Evolutionary conservation across 805 yeast species (phyloP), one percentile per base, ranked within the genome.

Genomic region (Candida railenensis): DNA sequence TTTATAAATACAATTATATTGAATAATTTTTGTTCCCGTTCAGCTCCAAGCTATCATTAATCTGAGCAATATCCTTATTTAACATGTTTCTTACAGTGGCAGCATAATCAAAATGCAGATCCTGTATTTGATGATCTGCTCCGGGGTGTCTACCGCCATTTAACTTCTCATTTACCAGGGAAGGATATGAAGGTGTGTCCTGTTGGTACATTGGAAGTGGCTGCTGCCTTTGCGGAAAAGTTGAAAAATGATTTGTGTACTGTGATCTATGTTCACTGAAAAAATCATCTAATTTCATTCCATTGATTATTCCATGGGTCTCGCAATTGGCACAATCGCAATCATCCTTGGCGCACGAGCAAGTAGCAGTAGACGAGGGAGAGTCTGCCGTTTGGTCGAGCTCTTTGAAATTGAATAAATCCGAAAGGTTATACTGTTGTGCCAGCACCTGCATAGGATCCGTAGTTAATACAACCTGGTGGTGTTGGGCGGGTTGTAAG

Each of bases 321-420:
- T 72, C 77, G 53, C 77, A 73, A 49, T 71, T 73, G 9, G 64
- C 46, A 52, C 77, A 73, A n/a, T 57, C 65, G 51, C 73, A 68
- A 7, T 51, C 46, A 22, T 59, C 59, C 3, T 56, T 47, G 3
- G 65, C 58, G 57, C 73, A 67, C 7, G 42, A 32, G 46, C 69
- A 65, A n/a, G 54, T 46, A 7, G 32, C 37, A 25, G 49, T 18
- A 12, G 39, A 36, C 14, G 42, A 16, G 9, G 43, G 43, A 11
- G 43, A 40, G 14, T 39, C 42, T 9, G 11, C 42, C 7, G 20
- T 4, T 12, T n/a, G 21, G 9, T 12, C 39, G 4, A 12, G 8
- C 7, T 36, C 39, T 16, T 18, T 36, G 39, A 36, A 16, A 19
- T 36, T 19, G 19, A 36, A 36, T 14, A 33, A 33, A 4, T 36